Percentiles rank a stretch among this genome's conserved stretches.
These are phyloP conservation scores for Camillea tinctor DNA, from an alignment of 2,329 filamentous ascomycete genomes.

Conservation along the genomic window DNA sequence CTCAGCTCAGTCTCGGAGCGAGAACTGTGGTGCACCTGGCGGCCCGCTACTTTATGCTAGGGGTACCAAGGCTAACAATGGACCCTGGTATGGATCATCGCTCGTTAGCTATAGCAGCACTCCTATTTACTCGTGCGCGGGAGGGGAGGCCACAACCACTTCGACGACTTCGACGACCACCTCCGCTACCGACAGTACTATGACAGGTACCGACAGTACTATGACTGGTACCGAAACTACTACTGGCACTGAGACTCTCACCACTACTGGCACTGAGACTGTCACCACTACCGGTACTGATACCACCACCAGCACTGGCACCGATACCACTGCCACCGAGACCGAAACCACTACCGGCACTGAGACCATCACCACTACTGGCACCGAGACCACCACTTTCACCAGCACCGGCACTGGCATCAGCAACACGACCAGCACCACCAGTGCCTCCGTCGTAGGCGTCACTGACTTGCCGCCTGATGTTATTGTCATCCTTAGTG, in stretches of 20 bases:
- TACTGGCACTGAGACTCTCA: not conserved
- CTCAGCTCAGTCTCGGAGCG: not conserved
- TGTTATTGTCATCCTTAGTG: slow-evolving; percentile 15
- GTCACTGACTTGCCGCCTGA: slow-evolving; percentile 16
- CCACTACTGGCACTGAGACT: not conserved
- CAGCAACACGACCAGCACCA: slow-evolving; percentile 2
- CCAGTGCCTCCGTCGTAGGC: slow-evolving; percentile 12
- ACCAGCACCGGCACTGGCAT: slow-evolving; percentile 1
- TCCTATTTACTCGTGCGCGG: not conserved
- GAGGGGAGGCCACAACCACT: not conserved
- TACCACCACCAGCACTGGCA: slow-evolving; percentile 3
- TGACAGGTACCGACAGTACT: not conserved
- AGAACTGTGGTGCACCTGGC: slow-evolving; percentile 17
- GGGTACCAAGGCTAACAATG: not conserved
- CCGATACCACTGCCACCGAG: not conserved
- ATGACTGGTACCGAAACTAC: no score
- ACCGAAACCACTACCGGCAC: not conserved
- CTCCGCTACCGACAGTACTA: not conserved
- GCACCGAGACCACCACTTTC: not conserved
- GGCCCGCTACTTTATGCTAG: slow-evolving; percentile 18
- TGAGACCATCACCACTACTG: slow-evolving; percentile 1
- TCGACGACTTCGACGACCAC: not conserved
- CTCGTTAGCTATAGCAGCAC: not conserved
- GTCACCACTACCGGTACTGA: not conserved
- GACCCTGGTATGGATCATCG: not conserved